Conservation (phyloP, 1,139 yeast species). For the Candida pseudoviswanathii region DNA sequence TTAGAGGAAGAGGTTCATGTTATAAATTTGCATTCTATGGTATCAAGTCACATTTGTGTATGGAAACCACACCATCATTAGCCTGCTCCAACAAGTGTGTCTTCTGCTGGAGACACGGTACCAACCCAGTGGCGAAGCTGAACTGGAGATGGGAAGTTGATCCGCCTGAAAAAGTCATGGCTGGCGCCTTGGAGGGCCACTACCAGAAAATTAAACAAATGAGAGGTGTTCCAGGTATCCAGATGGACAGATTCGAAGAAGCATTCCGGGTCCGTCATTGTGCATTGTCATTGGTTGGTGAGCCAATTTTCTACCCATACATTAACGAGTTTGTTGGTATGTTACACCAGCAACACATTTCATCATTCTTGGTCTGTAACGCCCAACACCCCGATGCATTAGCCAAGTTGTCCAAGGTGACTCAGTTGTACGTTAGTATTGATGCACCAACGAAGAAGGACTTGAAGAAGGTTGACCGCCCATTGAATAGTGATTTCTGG, state of each 20-base stretch:
- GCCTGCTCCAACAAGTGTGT: conserved; percentile 96
- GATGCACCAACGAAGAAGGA: conserved; percentile 88
- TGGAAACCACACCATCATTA: conserved; percentile 93
- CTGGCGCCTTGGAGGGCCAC: conserved; percentile 88
- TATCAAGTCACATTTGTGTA: conserved; percentile 84
- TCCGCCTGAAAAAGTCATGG: conserved; percentile 78
- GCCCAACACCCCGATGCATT: conserved; percentile 94
- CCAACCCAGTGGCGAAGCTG: conserved; percentile 93
- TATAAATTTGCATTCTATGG: conserved; percentile 93
- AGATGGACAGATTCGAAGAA: conserved; percentile 85
- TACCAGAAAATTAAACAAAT: conserved; percentile 89
- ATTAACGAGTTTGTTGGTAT: conserved; percentile 81
- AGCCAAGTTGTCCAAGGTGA: conserved; percentile 68
- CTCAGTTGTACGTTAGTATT: conserved; percentile 88
- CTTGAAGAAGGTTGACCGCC: conserved; percentile 83
- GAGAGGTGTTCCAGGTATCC: conserved; percentile 95
- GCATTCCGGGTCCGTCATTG: conserved; percentile 90
- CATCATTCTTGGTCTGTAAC: conserved; percentile 88
- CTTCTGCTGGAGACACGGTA: conserved; percentile 97
- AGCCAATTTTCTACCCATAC: conserved; percentile 90
- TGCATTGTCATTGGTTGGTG: conserved; percentile 91
- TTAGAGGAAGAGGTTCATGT: conserved; percentile 93
- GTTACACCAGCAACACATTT: conserved; percentile 76
- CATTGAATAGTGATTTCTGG: conserved; percentile 90
- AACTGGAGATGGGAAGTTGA: conserved; percentile 95